Evolutionary conservation across 2,329 filamentous ascomycete genomes (phyloP).

Genomic region (Lecanoromycetidae sp.): DNA sequence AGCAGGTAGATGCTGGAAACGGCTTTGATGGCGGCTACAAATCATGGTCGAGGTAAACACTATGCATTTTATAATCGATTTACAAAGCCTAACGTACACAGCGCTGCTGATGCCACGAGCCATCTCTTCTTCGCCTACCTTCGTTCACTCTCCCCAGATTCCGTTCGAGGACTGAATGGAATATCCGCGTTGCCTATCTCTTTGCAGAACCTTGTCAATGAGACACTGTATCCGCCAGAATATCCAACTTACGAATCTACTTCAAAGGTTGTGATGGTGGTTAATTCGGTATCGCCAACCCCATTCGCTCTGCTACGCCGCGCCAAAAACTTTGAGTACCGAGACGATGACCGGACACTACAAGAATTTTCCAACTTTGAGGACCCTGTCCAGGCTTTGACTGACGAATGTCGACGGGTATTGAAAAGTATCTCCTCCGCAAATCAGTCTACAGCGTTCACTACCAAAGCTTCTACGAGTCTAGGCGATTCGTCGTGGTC

Average conservation of each 20-base stretch:
- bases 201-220: slow-evolving; percentile 76
- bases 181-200: slow-evolving; percentile 83
- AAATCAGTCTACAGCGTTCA: slow-evolving; percentile 71
- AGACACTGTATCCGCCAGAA: slow-evolving; percentile 87
- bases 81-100: slow-evolving; percentile 30
- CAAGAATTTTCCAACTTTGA: slow-evolving; percentile 79
- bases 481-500: slow-evolving; percentile 88
- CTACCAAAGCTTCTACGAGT: slow-evolving; percentile 57
- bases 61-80: not conserved
- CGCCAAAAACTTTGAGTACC: slow-evolving; percentile 90
- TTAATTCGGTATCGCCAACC: slow-evolving; percentile 86
- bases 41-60: slow-evolving; percentile 58
- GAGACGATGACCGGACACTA: slow-evolving; percentile 73
- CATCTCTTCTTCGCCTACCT: slow-evolving; percentile 98
- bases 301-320: slow-evolving; percentile 83
- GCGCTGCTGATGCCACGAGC: slow-evolving; percentile 86
- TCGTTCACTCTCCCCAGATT: slow-evolving; percentile 74
- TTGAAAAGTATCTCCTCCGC: slow-evolving; percentile 75
- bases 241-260: slow-evolving; percentile 47
- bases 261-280: slow-evolving; percentile 90
- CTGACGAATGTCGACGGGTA: slow-evolving; percentile 87
- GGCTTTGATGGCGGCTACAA: slow-evolving; percentile 94
- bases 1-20: slow-evolving; percentile 71
- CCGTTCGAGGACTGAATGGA: slow-evolving; percentile 53
- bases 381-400: slow-evolving; percentile 75